Evolutionary conservation across 768 basidiomycete genomes (phyloP).

Genomic region (Leccinum variicolor): DNA sequence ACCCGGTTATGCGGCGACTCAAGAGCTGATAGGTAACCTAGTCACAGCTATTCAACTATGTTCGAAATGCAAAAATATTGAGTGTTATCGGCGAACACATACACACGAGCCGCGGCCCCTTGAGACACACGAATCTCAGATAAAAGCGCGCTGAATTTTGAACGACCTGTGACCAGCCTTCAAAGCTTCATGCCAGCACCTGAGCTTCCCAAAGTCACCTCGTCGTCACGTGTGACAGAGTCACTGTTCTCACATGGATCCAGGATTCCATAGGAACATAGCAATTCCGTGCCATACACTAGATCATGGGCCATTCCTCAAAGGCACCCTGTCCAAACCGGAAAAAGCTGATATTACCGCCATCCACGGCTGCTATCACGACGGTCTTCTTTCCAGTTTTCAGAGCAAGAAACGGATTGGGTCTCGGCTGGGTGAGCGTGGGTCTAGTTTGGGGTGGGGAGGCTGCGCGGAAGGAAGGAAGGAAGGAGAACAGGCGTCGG

Average conservation of each 20-base stretch:
- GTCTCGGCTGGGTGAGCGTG: constrained; percentile 33
- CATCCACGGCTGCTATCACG: constrained; percentile 85
- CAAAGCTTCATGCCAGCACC: background rate
- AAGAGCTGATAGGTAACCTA: too few species aligned
- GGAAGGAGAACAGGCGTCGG: constrained; percentile 2
- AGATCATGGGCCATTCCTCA: constrained; percentile 73
- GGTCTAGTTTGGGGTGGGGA: constrained; percentile 21
- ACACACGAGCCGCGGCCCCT: too few species aligned
- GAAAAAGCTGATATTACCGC: constrained; percentile 85
- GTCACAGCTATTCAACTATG: too few species aligned
- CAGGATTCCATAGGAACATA: background rate
- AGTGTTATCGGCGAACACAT: too few species aligned
- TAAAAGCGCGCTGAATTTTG: background rate
- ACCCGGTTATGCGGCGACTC: too few species aligned
- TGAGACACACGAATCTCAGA: background rate
- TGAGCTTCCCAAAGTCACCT: background rate
- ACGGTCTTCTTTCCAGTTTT: constrained; percentile 83
- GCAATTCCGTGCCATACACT: background rate
- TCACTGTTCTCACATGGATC: too few species aligned
- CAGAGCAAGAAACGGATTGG: constrained; percentile 76
- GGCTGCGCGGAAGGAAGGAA: constrained; percentile 1
- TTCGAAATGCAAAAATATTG: too few species aligned
- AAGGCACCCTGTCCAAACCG: constrained; percentile 84
- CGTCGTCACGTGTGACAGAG: too few species aligned
- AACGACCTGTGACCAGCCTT: background rate